A percentile compares a stretch with the other conserved stretches of the same genome.
These are phyloP conservation scores for Tinospora cordifolia DNA, from an alignment of 164 flowering plant genomes.

Conservation along the genomic window DNA sequence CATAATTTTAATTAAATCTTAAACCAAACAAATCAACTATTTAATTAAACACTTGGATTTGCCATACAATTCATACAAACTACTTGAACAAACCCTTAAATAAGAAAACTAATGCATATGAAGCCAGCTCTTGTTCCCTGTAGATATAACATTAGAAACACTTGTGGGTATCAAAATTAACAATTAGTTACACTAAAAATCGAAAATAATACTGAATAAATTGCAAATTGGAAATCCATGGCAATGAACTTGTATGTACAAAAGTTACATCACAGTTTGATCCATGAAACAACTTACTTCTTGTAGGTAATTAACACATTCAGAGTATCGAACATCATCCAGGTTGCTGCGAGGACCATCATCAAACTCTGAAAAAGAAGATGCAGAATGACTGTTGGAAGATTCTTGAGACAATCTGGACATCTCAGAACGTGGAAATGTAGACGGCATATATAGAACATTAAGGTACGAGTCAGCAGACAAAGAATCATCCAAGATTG, in stretches of 20 bases:
- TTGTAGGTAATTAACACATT: slow-evolving; percentile 80
- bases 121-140: not conserved
- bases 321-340: slow-evolving; percentile 63
- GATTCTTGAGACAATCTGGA: slow-evolving; percentile 62
- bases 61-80: no score
- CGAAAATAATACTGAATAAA: not conserved
- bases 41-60: no score
- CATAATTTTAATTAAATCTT: no score
- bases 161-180: not conserved
- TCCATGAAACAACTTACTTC: slow-evolving; percentile 49
- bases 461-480: slow-evolving; percentile 98
- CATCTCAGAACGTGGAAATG: slow-evolving; percentile 97
- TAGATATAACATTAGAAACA: not conserved
- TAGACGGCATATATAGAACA: slow-evolving; percentile 90
- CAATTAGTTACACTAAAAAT: not conserved
- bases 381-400: slow-evolving; percentile 36
- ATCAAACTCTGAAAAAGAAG: slow-evolving; percentile 45
- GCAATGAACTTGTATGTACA: not conserved
- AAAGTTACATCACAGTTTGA: not conserved
- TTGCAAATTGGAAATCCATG: not conserved
- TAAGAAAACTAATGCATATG: not conserved
- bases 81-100: no score
- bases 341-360: slow-evolving; percentile 93
- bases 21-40: no score
- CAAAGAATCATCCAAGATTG: slow-evolving; percentile 95